These are phyloP conservation scores for Stagonosporopsis rhizophila DNA, from an alignment of 2,329 filamentous ascomycete species.

Conservation along the genomic window DNA sequence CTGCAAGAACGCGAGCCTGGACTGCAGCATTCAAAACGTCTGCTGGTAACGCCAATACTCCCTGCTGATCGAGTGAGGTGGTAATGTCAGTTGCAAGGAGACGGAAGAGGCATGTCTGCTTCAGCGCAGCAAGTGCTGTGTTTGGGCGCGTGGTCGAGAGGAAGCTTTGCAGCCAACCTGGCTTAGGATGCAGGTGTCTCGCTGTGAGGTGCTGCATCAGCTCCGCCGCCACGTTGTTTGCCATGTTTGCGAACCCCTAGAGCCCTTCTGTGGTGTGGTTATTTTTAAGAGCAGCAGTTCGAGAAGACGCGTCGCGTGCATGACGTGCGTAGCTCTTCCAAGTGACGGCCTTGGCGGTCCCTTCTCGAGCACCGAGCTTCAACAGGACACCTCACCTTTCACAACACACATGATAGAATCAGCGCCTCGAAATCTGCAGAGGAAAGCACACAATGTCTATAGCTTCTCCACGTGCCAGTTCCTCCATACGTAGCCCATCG, in stretches of 20 bases:
- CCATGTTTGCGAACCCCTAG: slow-evolving; percentile 28
- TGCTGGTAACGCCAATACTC: slow-evolving; percentile 62
- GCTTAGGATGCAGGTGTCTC: slow-evolving; percentile 63
- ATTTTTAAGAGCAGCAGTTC: background rate
- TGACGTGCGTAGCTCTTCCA: slow-evolving; percentile 30
- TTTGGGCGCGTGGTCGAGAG: slow-evolving; percentile 61
- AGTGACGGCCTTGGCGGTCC: slow-evolving; percentile 29
- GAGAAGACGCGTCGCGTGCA: slow-evolving; percentile 33
- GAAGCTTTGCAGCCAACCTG: slow-evolving; percentile 70
- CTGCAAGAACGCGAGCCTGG: slow-evolving; percentile 64
- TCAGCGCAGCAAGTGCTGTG: slow-evolving; percentile 72
- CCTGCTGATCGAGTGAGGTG: slow-evolving; percentile 57
- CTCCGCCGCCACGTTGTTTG: slow-evolving; percentile 42
- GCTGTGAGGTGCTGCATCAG: slow-evolving; percentile 62
- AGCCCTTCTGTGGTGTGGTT: background rate
- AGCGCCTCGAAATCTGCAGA: background rate
- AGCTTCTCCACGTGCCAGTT: slow-evolving; percentile 66
- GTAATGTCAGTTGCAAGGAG: slow-evolving; percentile 81
- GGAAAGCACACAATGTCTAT: slow-evolving; percentile 58
- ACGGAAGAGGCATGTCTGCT: slow-evolving; percentile 81
- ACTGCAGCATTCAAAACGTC: slow-evolving; percentile 63
- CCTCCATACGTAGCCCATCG: slow-evolving; percentile 69
- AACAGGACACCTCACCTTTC: slow-evolving; percentile 2
- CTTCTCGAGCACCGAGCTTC: slow-evolving; percentile 11
- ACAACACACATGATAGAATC: background rate